phyloP scores from a whole-genome alignment of 139 green algal genomes.

The Micromonas pusilla region DNA sequence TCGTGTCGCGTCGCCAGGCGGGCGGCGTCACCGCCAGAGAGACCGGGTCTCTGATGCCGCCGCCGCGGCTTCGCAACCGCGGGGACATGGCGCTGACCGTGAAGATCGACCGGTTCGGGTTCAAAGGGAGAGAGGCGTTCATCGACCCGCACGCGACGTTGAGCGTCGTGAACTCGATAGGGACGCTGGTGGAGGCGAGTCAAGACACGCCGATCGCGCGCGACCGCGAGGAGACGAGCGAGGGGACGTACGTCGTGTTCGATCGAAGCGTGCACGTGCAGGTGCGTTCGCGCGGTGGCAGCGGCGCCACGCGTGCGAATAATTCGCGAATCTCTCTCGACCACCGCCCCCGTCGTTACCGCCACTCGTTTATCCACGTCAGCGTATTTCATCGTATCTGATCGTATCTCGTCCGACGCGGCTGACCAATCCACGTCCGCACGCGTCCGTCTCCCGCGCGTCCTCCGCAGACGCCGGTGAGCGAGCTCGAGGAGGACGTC shows the following conservation, averaged over 20 bases:
- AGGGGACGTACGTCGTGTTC: too few species aligned
- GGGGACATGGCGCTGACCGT: slow-evolving; percentile 23
- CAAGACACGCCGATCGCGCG: slow-evolving; percentile 45
- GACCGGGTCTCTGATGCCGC: background rate
- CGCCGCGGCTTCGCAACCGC: background rate
- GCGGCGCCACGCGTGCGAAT: too few species aligned
- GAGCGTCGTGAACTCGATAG: slow-evolving; percentile 43
- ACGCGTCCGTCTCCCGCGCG: too few species aligned
- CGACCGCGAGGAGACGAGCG: background rate
- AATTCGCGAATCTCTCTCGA: too few species aligned
- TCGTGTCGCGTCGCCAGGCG: background rate
- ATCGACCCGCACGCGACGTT: slow-evolving; percentile 48
- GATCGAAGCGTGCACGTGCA: too few species aligned
- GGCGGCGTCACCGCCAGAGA: background rate
- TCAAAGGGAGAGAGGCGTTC: slow-evolving; percentile 51
- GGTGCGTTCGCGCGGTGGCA: too few species aligned
- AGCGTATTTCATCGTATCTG: too few species aligned
- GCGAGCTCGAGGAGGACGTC: slow-evolving; percentile 32
- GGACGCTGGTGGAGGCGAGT: slow-evolving; percentile 44
- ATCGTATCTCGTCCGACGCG: too few species aligned
- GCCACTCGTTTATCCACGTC: too few species aligned
- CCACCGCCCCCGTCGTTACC: too few species aligned
- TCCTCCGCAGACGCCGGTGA: slow-evolving; percentile 55
- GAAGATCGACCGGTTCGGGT: slow-evolving; percentile 45
- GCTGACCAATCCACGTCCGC: too few species aligned